Base-by-base conservation (phyloP, 495 filamentous ascomycete species). In the Tuber melanosporum region DNA sequence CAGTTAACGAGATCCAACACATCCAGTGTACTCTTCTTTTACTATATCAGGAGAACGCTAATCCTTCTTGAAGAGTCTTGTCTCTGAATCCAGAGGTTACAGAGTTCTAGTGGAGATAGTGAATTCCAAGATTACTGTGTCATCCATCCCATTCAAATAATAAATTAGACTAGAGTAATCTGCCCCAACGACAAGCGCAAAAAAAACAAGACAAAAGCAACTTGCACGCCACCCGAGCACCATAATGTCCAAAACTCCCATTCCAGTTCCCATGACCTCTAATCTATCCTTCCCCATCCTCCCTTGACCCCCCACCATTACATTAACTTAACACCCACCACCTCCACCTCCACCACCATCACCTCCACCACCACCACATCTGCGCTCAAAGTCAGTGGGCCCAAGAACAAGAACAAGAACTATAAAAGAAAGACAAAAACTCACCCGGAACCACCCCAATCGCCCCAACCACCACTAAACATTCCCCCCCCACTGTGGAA, bases 361-460 rank as follows among this genome's bases (percentile, higher is more conserved):
- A 3, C 76, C 74, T 1, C 75, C 57, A 2, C 75, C 52, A 10
- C 75, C 73, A 52, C 73, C 74, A 62, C 36, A 6, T 73, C 78
- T 0, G 42, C 69, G 72, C 72, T 7, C 76, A 72, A 7, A 75
- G 75, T 14, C 73, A 73, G 17, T 62, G 36, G 14, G 45, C 62
- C 7, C 73, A 73, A 42, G 41, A 41, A 22, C 70, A 4, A 43
- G 43, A 14, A 70, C 44, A 3, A 76, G 32, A 19, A 26, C 43
- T 2, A 42, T 1, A 1, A 41, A 43, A 44, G 39, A 41, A 7
- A 72, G 17, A 36, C 12, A 1, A 14, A 26, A 62, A 62, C 71
- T 36, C 49, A 36, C 12, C 47, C 46, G 10, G 46, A 17, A 22
- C 39, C 15, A 17, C 70, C 32, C 14, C 49, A n/a, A 44, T 36